Evolutionary conservation across 2,329 filamentous ascomycete species (phyloP).

Genomic region (Talaromyces rugulosus): DNA sequence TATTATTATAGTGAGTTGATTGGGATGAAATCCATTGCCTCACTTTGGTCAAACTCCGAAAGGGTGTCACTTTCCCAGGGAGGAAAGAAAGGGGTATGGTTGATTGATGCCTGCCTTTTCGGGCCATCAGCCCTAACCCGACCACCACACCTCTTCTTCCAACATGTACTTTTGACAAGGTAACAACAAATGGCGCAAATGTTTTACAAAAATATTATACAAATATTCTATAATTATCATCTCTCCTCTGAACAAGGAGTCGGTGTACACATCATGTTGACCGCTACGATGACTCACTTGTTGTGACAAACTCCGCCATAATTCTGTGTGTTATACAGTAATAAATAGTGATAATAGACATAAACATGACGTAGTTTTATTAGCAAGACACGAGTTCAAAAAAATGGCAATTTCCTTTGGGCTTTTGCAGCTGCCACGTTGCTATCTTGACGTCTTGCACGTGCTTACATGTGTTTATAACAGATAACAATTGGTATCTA

Average conservation of each 20-base stretch:
- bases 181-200: background rate
- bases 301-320: background rate
- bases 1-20: no score
- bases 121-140: background rate
- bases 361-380: background rate
- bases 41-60: background rate
- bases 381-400: background rate
- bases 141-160: background rate
- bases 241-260: background rate
- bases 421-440: background rate
- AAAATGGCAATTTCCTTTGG: background rate
- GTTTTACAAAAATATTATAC: no score
- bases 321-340: background rate
- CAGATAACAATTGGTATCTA: background rate
- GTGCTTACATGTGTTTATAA: background rate
- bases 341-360: background rate
- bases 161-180: background rate
- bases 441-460: background rate
- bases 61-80: background rate
- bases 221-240: background rate
- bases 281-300: background rate
- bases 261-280: background rate
- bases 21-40: background rate
- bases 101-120: background rate
- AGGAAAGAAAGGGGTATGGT: background rate